Evolutionary conservation across 2,329 filamentous ascomycete species (phyloP).

Genomic region (Monosporascus sp.): DNA sequence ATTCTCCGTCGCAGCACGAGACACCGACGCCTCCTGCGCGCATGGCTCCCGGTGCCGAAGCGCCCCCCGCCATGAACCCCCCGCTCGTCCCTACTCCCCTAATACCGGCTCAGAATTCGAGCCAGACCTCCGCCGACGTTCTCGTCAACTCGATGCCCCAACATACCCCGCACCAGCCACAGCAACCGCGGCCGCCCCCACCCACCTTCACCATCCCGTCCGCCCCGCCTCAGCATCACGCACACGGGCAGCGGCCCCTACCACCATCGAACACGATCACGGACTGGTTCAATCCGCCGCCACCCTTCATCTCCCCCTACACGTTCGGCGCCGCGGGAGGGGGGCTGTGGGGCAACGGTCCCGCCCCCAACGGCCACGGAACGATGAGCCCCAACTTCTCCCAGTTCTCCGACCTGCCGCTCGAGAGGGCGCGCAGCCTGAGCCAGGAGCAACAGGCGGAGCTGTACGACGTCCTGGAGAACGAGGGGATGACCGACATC

Average conservation of each 20-base stretch:
- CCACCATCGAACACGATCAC: slow-evolving; percentile 34
- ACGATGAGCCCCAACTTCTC: slow-evolving; percentile 18
- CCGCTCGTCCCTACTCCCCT: slow-evolving; percentile 18
- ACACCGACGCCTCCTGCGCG: slow-evolving; percentile 23
- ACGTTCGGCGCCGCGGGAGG: slow-evolving; percentile 37
- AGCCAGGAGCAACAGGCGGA: slow-evolving; percentile 79
- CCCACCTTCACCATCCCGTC: slow-evolving; percentile 36
- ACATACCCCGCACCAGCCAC: slow-evolving; percentile 11
- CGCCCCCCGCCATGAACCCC: slow-evolving; percentile 20
- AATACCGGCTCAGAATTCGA: slow-evolving; percentile 16
- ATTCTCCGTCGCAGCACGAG: slow-evolving; percentile 18
- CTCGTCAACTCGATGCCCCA: slow-evolving; percentile 12
- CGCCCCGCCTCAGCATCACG: slow-evolving; percentile 28
- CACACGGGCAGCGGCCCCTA: slow-evolving; percentile 36
- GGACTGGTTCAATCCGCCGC: slow-evolving; percentile 48
- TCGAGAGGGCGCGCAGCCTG: slow-evolving; percentile 60
- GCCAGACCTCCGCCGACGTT: slow-evolving; percentile 16
- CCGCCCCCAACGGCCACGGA: slow-evolving; percentile 16
- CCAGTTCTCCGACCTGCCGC: slow-evolving; percentile 18
- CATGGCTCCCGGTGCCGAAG: slow-evolving; percentile 14
- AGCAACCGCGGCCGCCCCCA: slow-evolving; percentile 17
- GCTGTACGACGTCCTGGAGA: slow-evolving; percentile 75
- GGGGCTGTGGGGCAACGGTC: slow-evolving; percentile 32
- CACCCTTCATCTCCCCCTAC: slow-evolving; percentile 49
- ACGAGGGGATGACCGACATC: slow-evolving; percentile 57